Evolutionary conservation across 2,329 filamentous ascomycete genomes (phyloP).

Genomic region (Fusarium paranaense): DNA sequence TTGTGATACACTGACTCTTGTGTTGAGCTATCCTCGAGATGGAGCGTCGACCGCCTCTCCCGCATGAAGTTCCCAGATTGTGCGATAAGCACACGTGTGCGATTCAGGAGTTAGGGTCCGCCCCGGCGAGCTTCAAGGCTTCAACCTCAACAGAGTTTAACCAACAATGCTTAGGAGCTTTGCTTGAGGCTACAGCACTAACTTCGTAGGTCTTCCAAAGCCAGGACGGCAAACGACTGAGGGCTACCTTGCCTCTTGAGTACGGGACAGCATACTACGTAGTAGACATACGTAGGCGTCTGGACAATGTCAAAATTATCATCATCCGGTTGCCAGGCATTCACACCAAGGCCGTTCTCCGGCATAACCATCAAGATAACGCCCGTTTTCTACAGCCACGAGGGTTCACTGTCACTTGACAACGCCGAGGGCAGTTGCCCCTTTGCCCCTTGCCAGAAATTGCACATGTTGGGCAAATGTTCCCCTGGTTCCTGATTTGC

Average conservation of each 20-base stretch:
- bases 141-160: not conserved
- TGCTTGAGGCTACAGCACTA: not conserved
- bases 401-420: not conserved
- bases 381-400: not conserved
- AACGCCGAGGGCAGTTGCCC: not conserved
- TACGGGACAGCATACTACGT: not conserved
- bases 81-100: not conserved
- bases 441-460: not conserved
- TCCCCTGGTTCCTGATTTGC: not conserved
- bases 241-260: no score
- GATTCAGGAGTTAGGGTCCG: conserved; percentile 14
- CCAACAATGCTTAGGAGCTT: not conserved
- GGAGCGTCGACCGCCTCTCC: not conserved
- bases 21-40: not conserved
- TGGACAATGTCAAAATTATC: not conserved
- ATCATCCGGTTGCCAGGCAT: not conserved
- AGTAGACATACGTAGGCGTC: not conserved
- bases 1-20: not conserved
- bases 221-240: not conserved
- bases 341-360: not conserved
- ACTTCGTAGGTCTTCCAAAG: not conserved
- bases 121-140: not conserved
- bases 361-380: not conserved
- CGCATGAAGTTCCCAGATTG: not conserved
- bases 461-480: not conserved